phyloP scores from a whole-genome alignment of 306 rosid species.

The Lupinus albus region DNA sequence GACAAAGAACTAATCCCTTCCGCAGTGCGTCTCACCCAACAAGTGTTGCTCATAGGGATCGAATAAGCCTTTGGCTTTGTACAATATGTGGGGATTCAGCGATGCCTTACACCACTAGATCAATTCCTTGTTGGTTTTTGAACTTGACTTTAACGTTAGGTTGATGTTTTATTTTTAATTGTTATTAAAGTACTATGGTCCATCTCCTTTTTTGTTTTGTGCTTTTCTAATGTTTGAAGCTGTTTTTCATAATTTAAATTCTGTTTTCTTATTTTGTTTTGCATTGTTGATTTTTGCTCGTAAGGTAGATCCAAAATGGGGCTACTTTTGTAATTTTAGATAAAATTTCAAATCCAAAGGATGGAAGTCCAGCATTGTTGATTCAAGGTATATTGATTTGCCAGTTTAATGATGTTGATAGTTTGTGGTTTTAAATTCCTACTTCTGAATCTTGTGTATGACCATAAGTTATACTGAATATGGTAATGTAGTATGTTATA shows the following conservation, averaged over 20 bases:
- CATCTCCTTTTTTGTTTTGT: neutral
- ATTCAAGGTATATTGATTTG: conserved; percentile 66
- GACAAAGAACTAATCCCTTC: too few species aligned
- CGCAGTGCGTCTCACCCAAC: too few species aligned
- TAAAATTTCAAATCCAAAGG: conserved; percentile 67
- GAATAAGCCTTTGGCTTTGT: too few species aligned
- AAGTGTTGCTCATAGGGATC: too few species aligned
- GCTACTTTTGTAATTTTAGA: conserved; percentile 81
- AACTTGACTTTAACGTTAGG: conserved; percentile 11
- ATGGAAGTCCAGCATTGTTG: conserved; percentile 77
- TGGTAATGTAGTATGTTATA: neutral
- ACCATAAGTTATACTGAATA: neutral
- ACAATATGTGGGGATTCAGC: too few species aligned
- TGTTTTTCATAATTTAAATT: conserved; percentile 16
- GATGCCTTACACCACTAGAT: too few species aligned
- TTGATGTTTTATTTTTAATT: conserved; percentile 10
- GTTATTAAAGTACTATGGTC: neutral
- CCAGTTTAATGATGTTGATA: conserved; percentile 12
- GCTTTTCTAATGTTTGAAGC: conserved; percentile 21
- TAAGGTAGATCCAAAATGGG: conserved; percentile 74
- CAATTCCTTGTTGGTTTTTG: too few species aligned
- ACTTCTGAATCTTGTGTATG: conserved; percentile 16
- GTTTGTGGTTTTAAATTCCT: conserved; percentile 32
- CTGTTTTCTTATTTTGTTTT: conserved; percentile 42
- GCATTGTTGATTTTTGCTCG: conserved; percentile 41